Conservation (phyloP, 768 basidiomycete species). For the Tephrocybe sp. region DNA sequence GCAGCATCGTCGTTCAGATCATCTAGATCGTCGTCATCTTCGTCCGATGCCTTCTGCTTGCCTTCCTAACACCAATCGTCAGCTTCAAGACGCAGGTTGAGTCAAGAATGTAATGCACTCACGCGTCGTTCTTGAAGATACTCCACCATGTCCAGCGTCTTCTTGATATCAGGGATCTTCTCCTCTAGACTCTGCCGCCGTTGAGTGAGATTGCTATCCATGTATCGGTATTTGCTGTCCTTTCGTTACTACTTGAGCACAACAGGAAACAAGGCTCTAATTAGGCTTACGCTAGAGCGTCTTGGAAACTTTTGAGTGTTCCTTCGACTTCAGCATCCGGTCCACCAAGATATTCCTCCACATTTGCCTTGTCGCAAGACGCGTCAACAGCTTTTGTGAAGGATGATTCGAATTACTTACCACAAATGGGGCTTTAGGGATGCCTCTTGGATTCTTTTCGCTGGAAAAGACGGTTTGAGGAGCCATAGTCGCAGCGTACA, state of each 20-base stretch:
- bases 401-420: constrained; percentile 35
- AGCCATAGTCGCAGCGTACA: constrained; percentile 12
- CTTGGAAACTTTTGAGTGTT: constrained; percentile 81
- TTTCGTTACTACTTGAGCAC: constrained; percentile 32
- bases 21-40: constrained; percentile 25
- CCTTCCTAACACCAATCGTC: constrained; percentile 49
- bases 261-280: constrained; percentile 11
- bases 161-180: constrained; percentile 95
- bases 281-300: constrained; percentile 84
- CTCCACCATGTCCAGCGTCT: constrained; percentile 89
- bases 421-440: constrained; percentile 94
- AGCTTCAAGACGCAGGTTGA: neutral
- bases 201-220: constrained; percentile 86
- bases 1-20: constrained; percentile 48
- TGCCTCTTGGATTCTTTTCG: constrained; percentile 83
- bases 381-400: constrained; percentile 1
- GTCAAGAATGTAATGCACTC: constrained; percentile 22
- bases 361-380: constrained; percentile 62
- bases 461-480: constrained; percentile 17
- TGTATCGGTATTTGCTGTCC: constrained; percentile 96
- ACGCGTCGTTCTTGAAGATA: constrained; percentile 74
- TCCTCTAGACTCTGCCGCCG: constrained; percentile 79
- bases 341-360: constrained; percentile 83
- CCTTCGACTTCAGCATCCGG: constrained; percentile 76
- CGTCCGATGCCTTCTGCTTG: constrained; percentile 46